Evolutionary conservation across 2,329 filamentous ascomycete species (phyloP).

Genomic region (Fusarium miscanthi): DNA sequence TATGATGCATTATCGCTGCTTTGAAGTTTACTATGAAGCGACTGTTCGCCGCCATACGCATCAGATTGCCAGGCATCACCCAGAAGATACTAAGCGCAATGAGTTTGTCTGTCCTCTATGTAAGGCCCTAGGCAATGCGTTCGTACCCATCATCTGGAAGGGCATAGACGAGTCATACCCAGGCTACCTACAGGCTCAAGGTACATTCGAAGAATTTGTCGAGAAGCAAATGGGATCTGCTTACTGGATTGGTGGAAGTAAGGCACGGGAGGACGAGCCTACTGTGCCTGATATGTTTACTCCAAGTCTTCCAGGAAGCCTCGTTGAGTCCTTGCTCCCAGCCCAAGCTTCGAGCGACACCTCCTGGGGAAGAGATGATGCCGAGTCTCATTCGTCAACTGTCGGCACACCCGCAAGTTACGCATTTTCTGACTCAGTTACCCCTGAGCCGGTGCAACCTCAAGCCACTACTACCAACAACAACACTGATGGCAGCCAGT

Average conservation of each 20-base stretch:
- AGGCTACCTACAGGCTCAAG: slow-evolving; percentile 71
- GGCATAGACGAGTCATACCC: slow-evolving; percentile 87
- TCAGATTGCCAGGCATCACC: slow-evolving; percentile 94
- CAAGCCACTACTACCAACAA: slow-evolving; percentile 17
- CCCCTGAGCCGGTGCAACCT: slow-evolving; percentile 39
- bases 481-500: slow-evolving; percentile 39
- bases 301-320: slow-evolving; percentile 53
- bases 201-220: slow-evolving; percentile 76
- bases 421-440: slow-evolving; percentile 52
- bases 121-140: slow-evolving; percentile 95
- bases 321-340: slow-evolving; percentile 53
- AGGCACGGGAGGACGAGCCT: slow-evolving; percentile 51
- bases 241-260: slow-evolving; percentile 56
- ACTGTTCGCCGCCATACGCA: slow-evolving; percentile 86
- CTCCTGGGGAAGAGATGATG: slow-evolving; percentile 56
- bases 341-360: slow-evolving; percentile 52
- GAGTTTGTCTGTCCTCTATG: slow-evolving; percentile 98
- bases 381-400: slow-evolving; percentile 45
- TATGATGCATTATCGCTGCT: slow-evolving; percentile 98
- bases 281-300: slow-evolving; percentile 48
- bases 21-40: slow-evolving; percentile 89
- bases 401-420: slow-evolving; percentile 57
- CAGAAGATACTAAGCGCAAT: slow-evolving; percentile 79
- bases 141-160: slow-evolving; percentile 95
- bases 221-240: slow-evolving; percentile 64